Evolutionary conservation across 345 rosid genomes (phyloP), one percentile per base, ranked within the genome.

Genomic region (Limnanthes douglasii): DNA sequence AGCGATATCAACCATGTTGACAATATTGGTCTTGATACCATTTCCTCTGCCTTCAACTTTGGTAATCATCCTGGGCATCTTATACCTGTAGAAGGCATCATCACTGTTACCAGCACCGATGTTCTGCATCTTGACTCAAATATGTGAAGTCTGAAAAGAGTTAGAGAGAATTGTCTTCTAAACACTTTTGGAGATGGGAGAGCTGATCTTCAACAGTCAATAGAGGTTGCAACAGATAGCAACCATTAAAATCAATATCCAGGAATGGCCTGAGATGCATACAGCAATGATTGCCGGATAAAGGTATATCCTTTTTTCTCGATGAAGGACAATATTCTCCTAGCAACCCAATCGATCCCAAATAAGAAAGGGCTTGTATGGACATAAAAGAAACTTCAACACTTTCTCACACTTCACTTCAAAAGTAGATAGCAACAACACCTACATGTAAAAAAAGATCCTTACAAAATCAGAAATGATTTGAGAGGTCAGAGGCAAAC

Each of bases 41-140:
- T 73, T 78, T 18, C 90, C 90, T 37, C 76, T 58, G n/a, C 83
- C 90, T 48, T 78, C 83, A 43, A 70, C 66, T 61, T 78, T 78
- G 21, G 77, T 78, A 28, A 70, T 47, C 79, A 78, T 78, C 50
- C 50, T 68, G 2, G 90, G 83, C 90, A 73, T 78, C 65, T 73
- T 78, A 50, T 78, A 78, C 73, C 88, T 58, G 13, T 78, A 78
- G 34, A 73, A 73, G 68, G 90, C 84, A 68, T 78, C 84, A 43
- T 66, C 84, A 0, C 77, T 70, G 59, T 78, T 78, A 32, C 72
- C 69, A 51, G 80, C 92, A 61, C 92, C 84, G 45, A 78, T 74
- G 53, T 78, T 78, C 28, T 62, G 70, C 59, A 78, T n/a, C n/a
- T n/a, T n/a, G n/a, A n/a, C n/a, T n/a, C n/a, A n/a, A n/a, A n/a